phyloP scores from a whole-genome alignment of 345 rosid species.

The Linum usitatissimum region DNA sequence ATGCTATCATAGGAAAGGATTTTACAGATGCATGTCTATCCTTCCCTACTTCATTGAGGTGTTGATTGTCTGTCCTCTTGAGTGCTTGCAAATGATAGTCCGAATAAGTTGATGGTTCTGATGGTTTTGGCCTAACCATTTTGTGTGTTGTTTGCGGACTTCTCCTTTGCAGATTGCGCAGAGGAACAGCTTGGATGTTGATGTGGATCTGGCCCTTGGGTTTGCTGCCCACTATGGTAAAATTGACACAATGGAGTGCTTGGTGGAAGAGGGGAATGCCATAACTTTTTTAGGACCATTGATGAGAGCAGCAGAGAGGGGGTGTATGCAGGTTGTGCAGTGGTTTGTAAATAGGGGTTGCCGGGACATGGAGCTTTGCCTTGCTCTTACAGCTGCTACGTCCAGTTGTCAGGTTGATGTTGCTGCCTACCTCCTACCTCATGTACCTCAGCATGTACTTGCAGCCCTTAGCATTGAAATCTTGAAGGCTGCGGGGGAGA shows the following conservation, averaged over 20 bases:
- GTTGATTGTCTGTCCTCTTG: not conserved
- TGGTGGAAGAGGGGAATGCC: slow-evolving; percentile 95
- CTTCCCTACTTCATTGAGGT: not conserved
- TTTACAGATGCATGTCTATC: not conserved
- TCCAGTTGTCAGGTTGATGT: slow-evolving; percentile 81
- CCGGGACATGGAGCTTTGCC: slow-evolving; percentile 90
- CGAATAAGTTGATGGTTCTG: not conserved
- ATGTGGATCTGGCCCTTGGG: slow-evolving; percentile 85
- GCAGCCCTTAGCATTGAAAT: slow-evolving; percentile 88
- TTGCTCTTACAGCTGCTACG: slow-evolving; percentile 91
- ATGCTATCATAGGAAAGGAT: not conserved
- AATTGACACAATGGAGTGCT: slow-evolving; percentile 91
- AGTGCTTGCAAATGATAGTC: not conserved
- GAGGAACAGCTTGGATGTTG: slow-evolving; percentile 95
- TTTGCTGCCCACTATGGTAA: slow-evolving; percentile 92
- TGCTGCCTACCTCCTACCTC: slow-evolving; percentile 83
- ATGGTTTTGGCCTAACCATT: slow-evolving; percentile 2
- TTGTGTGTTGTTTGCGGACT: slow-evolving; percentile 7
- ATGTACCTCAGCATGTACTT: slow-evolving; percentile 76
- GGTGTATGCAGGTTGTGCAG: slow-evolving; percentile 86
- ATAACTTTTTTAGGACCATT: slow-evolving; percentile 84
- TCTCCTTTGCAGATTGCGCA: slow-evolving; percentile 63
- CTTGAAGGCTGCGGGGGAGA: slow-evolving; percentile 89
- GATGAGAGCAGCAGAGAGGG: slow-evolving; percentile 96
- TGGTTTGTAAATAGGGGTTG: slow-evolving; percentile 91